A percentile compares a stretch with the other conserved stretches of the same genome.
Conservation (phyloP, 805 yeast species). For the Candida sonorensis region DNA sequence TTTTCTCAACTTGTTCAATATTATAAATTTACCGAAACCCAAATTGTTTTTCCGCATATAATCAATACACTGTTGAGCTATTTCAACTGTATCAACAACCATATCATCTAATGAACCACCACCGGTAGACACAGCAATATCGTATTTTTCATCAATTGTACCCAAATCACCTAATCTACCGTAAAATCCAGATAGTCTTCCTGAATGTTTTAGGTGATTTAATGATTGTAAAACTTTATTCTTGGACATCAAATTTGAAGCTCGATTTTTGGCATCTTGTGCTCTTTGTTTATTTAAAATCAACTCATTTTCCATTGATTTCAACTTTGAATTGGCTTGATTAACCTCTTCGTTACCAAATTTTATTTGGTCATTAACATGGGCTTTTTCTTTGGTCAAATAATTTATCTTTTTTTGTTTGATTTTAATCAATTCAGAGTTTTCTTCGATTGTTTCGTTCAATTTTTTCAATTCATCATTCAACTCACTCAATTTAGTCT, state of each 20-base stretch:
- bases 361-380: slow-evolving; percentile 45
- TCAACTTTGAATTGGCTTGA: slow-evolving; percentile 41
- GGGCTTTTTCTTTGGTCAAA: slow-evolving; percentile 42
- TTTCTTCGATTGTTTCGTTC: slow-evolving; percentile 34
- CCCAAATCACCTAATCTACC: slow-evolving; percentile 93
- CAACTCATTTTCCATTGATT: slow-evolving; percentile 48
- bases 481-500: slow-evolving; percentile 37
- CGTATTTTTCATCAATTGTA: slow-evolving; percentile 80
- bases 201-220: slow-evolving; percentile 63
- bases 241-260: slow-evolving; percentile 56
- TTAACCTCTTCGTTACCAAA: slow-evolving; percentile 53
- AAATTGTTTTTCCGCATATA: slow-evolving; percentile 73
- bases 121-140: slow-evolving; percentile 92
- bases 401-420: slow-evolving; percentile 40
- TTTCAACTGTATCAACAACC: slow-evolving; percentile 76
- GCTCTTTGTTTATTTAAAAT: slow-evolving; percentile 52
- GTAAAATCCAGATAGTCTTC: slow-evolving; percentile 77
- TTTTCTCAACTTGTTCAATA: slow-evolving; percentile 64
- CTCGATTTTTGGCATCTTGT: slow-evolving; percentile 57
- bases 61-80: slow-evolving; percentile 61
- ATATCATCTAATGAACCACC: slow-evolving; percentile 86
- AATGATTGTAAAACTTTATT: slow-evolving; percentile 68
- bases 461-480: slow-evolving; percentile 39
- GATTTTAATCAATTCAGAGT: slow-evolving; percentile 28
- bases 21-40: slow-evolving; percentile 86